phyloP scores from a whole-genome alignment of 305 asterid genomes.

The Solanum hybrid region DNA sequence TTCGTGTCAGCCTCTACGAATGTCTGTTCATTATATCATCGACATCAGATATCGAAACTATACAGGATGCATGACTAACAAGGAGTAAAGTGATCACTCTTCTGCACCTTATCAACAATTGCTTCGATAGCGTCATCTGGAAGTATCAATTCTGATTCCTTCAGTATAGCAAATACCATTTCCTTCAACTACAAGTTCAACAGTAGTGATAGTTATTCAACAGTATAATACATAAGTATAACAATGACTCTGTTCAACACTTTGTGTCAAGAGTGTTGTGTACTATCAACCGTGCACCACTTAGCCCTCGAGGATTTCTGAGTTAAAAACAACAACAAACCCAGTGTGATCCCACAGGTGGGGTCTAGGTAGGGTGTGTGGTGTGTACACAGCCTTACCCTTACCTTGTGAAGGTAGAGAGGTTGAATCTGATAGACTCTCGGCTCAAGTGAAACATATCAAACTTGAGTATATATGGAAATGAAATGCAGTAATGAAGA shows the following conservation, averaged over 20 bases:
- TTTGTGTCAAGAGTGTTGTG: background rate
- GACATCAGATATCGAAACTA: background rate
- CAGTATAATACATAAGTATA: background rate
- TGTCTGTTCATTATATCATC: constrained; percentile 28
- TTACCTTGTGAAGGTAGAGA: background rate
- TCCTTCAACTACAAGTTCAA: constrained; percentile 48
- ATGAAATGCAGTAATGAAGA: background rate
- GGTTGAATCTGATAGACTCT: background rate
- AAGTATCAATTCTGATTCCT: constrained; percentile 40
- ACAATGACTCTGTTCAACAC: background rate
- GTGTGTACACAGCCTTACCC: background rate
- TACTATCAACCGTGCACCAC: background rate
- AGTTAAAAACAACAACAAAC: background rate
- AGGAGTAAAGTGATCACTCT: background rate
- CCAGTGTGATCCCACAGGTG: background rate
- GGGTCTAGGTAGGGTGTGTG: background rate
- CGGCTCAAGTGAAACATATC: background rate
- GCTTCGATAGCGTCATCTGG: constrained; percentile 60
- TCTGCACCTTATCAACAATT: constrained; percentile 71
- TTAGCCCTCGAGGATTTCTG: background rate
- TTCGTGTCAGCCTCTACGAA: constrained; percentile 59
- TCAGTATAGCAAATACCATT: constrained; percentile 66
- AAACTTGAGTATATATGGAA: background rate
- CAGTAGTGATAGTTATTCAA: background rate
- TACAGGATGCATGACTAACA: background rate